A percentile compares a stretch with the other conserved stretches of the same genome.
These are phyloP conservation scores for Epichloe sibirici DNA, from an alignment of 2,329 filamentous ascomycete species.

Conservation along the genomic window DNA sequence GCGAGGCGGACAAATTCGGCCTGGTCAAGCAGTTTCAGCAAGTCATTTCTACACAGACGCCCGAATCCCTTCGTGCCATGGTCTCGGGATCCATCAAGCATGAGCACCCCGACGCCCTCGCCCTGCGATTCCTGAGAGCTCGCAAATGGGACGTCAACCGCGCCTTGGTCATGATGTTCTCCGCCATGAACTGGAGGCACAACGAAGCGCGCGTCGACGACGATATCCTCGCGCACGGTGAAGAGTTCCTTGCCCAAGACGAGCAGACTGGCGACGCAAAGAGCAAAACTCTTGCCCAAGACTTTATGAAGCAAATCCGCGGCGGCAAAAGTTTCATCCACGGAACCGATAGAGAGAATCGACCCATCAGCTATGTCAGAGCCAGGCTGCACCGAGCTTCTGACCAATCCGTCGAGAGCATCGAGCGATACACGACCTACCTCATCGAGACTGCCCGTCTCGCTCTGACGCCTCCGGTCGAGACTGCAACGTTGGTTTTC, in stretches of 20 bases:
- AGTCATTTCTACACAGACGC: slow-evolving; percentile 3
- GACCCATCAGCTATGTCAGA: slow-evolving; percentile 25
- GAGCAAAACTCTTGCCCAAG: slow-evolving; percentile 3
- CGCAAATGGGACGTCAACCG: slow-evolving; percentile 28
- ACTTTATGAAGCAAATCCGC: slow-evolving; percentile 24
- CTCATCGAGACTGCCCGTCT: slow-evolving; percentile 22
- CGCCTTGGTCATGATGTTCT: slow-evolving; percentile 26
- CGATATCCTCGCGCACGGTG: slow-evolving; percentile 21
- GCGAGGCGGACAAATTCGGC: slow-evolving; percentile 4
- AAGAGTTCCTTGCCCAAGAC: slow-evolving; percentile 17
- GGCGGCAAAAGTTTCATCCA: slow-evolving; percentile 27
- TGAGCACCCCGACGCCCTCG: slow-evolving; percentile 25
- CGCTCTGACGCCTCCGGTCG: slow-evolving; percentile 7
- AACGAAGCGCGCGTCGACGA: slow-evolving; percentile 19
- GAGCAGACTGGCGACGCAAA: slow-evolving; percentile 14
- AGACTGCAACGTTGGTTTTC: slow-evolving; percentile 41
- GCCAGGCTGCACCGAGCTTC: slow-evolving; percentile 21
- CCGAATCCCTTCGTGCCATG: slow-evolving; percentile 6
- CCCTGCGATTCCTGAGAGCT: slow-evolving; percentile 28
- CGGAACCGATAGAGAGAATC: slow-evolving; percentile 21
- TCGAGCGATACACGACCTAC: slow-evolving; percentile 27
- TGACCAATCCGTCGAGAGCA: slow-evolving; percentile 19
- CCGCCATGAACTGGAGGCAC: slow-evolving; percentile 25
- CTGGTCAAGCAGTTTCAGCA: slow-evolving; percentile 6
- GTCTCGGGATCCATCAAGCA: slow-evolving; percentile 9